phyloP scores from a whole-genome alignment of 129 eudicot genomes.

The Saposhnikovia divaricata region DNA sequence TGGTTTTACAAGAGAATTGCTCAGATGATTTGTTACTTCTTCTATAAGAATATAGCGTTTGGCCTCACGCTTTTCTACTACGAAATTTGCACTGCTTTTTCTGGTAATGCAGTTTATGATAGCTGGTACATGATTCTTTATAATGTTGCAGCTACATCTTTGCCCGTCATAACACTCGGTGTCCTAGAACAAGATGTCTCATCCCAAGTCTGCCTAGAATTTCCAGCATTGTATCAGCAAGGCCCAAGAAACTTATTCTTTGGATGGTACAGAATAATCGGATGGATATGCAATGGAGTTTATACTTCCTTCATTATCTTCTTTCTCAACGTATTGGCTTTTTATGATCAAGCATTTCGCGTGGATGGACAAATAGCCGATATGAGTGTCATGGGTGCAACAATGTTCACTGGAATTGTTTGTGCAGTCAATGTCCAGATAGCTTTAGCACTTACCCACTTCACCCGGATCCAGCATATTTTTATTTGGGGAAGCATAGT shows the following conservation, averaged over 20 bases:
- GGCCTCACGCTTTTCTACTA: constrained; percentile 11
- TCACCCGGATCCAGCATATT: constrained; percentile 11
- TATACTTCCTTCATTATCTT: constrained; percentile 8
- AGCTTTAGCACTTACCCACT: constrained; percentile 6
- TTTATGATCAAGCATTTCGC: constrained; percentile 1
- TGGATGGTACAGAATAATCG: constrained; percentile 16
- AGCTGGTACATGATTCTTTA: constrained; percentile 13
- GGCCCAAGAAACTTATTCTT: constrained; percentile 14
- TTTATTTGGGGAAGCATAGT: constrained; percentile 11
- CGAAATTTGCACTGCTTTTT: constrained; percentile 4
- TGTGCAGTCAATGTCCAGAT: constrained; percentile 11
- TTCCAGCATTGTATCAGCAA: constrained; percentile 18
- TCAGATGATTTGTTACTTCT: constrained; percentile 16
- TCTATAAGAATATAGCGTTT: constrained; percentile 11
- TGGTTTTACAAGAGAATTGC: constrained; percentile 18
- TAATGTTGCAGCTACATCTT: constrained; percentile 7
- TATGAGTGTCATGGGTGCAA: constrained; percentile 7
- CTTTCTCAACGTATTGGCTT: constrained; percentile 1
- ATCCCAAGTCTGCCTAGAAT: constrained; percentile 8
- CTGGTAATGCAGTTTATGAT: constrained; percentile 10
- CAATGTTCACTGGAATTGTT: constrained; percentile 14
- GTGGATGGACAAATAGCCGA: constrained; percentile 10
- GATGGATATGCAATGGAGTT: constrained; percentile 15
- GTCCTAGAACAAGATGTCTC: constrained; percentile 14
- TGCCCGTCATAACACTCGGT: constrained; percentile 6